These are phyloP conservation scores for Logfia minima DNA, from an alignment of 129 eudicot genomes.

Conservation along the genomic window DNA sequence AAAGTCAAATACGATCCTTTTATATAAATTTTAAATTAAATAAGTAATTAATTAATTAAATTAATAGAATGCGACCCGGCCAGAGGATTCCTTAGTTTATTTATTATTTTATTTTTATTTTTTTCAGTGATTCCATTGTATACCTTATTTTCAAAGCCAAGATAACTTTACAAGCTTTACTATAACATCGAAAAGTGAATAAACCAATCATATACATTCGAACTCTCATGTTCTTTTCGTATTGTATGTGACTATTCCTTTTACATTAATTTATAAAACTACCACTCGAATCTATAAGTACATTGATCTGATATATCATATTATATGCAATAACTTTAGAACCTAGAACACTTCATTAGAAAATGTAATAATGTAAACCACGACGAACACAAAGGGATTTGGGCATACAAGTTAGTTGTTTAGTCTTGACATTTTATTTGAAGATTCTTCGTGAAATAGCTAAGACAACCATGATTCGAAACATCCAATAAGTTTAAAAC, in stretches of 20 bases:
- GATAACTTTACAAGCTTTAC: constrained; percentile 26
- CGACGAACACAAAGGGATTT: background rate
- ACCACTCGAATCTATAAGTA: background rate
- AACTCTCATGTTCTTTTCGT: background rate
- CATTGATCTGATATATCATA: background rate
- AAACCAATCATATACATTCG: background rate
- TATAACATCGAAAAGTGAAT: background rate
- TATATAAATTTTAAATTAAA: background rate
- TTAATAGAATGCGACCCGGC: background rate
- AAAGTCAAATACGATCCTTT: constrained; percentile 1
- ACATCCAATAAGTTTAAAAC: no score
- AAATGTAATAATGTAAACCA: background rate
- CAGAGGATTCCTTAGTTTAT: constrained; percentile 16
- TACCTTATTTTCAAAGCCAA: constrained; percentile 51
- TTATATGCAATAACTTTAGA: background rate
- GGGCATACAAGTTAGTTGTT: background rate
- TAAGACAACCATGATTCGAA: no score
- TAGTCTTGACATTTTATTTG: background rate
- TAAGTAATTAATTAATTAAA: no score
- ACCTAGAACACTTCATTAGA: background rate
- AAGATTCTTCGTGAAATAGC: no score
- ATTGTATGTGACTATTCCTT: background rate
- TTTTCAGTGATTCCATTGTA: constrained; percentile 2
- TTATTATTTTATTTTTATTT: background rate
- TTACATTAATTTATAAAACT: background rate